A percentile compares a stretch with the other conserved stretches of the same genome.
Conservation (phyloP, 345 rosid species). For the Boechera divaricarpa region DNA sequence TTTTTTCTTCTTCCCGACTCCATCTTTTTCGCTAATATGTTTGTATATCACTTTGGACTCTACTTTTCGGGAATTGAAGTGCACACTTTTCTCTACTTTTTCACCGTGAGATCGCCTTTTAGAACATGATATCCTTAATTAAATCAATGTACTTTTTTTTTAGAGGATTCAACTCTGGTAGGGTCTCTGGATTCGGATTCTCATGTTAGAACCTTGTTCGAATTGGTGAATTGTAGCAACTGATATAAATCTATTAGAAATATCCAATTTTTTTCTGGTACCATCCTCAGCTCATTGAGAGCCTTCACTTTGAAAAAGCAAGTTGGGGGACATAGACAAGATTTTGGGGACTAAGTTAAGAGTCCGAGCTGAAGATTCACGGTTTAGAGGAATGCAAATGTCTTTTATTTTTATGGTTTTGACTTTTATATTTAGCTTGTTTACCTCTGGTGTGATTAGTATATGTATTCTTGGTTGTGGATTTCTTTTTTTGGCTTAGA, state of each 20-base stretch:
- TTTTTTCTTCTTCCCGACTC: background rate
- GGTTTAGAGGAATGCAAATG: background rate
- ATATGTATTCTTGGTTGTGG: constrained; percentile 18
- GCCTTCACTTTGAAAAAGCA: background rate
- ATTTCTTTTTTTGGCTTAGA: background rate
- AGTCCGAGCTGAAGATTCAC: background rate
- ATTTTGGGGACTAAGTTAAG: background rate
- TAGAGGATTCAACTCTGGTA: constrained; percentile 35
- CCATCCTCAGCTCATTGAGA: constrained; percentile 3
- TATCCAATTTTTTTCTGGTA: background rate
- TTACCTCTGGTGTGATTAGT: constrained; percentile 20
- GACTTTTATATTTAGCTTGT: background rate
- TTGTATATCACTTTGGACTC: background rate
- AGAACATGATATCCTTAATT: constrained; percentile 10
- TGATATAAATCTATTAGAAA: background rate
- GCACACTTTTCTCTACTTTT: constrained; percentile 10
- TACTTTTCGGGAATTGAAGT: constrained; percentile 30
- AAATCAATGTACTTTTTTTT: constrained; percentile 14
- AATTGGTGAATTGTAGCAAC: background rate
- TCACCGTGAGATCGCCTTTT: constrained; percentile 12
- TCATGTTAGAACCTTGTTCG: constrained; percentile 23
- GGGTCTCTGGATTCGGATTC: constrained; percentile 42
- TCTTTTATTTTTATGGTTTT: background rate
- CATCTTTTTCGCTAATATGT: background rate
- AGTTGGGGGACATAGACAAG: background rate